Evolutionary conservation across 441 rosid genomes (phyloP).

Genomic region (Sinapis alba): DNA sequence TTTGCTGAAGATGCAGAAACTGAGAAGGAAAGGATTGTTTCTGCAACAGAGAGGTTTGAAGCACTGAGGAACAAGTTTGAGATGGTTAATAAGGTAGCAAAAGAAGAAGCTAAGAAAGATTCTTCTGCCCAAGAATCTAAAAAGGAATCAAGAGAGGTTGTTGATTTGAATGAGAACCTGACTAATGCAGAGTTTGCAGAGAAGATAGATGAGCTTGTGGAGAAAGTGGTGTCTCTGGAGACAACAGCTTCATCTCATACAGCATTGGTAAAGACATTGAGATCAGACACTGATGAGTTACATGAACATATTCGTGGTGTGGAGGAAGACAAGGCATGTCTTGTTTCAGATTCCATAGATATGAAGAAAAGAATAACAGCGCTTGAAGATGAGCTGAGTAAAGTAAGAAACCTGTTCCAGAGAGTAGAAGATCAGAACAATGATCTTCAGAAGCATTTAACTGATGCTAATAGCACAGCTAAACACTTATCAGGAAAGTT

Average conservation of each 20-base stretch:
- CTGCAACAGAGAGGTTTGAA: conserved; percentile 48
- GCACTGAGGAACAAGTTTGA: conserved; percentile 41
- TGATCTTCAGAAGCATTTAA: conserved; percentile 49
- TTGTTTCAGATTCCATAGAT: conserved; percentile 48
- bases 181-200: conserved; percentile 49
- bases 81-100: conserved; percentile 1
- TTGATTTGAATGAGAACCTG: conserved; percentile 33
- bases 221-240: conserved; percentile 63
- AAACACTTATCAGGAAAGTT: conserved; percentile 58
- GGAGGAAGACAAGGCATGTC: conserved; percentile 62
- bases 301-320: conserved; percentile 53
- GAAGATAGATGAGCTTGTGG: conserved; percentile 72
- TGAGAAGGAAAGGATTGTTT: conserved; percentile 51
- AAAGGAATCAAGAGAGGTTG: conserved; percentile 29
- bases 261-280: conserved; percentile 55
- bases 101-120: conserved; percentile 5
- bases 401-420: conserved; percentile 55
- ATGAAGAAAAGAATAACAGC: conserved; percentile 49
- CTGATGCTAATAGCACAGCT: conserved; percentile 52
- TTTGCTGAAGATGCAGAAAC: conserved; percentile 51
- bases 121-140: conserved; percentile 8
- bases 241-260: conserved; percentile 58
- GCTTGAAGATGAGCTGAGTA: conserved; percentile 60
- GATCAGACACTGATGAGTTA: conserved; percentile 57
- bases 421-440: conserved; percentile 51